These are phyloP conservation scores for Actinomucor elegans DNA, from an alignment of 371 early-diverging fungal species.

Conservation along the genomic window DNA sequence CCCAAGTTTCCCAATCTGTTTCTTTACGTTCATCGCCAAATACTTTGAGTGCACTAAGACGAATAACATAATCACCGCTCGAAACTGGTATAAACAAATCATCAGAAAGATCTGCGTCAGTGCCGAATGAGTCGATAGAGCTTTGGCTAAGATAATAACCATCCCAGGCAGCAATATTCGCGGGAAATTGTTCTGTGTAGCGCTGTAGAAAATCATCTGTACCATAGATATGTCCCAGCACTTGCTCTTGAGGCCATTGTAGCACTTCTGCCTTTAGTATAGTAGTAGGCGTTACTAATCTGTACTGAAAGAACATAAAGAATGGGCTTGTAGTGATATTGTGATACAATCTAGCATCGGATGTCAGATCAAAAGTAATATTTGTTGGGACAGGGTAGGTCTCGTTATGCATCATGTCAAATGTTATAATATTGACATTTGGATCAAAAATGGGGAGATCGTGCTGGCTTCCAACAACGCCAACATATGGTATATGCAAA, in stretches of 20 bases:
- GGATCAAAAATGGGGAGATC: conserved; percentile 23
- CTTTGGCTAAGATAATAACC: background rate
- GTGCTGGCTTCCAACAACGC: conserved; percentile 42
- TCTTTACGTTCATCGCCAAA: background rate
- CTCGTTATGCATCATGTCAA: no score
- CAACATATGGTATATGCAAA: conserved; percentile 51
- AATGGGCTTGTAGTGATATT: no score
- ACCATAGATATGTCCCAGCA: background rate
- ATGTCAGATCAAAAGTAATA: no score
- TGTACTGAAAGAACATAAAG: background rate
- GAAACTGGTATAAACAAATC: background rate
- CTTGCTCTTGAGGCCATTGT: background rate
- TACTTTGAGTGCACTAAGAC: conserved; percentile 1
- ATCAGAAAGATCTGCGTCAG: background rate
- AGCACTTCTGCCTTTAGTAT: background rate
- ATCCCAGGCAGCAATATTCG: background rate
- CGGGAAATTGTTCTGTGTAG: no score
- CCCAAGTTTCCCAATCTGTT: conserved; percentile 5
- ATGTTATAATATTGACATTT: no score
- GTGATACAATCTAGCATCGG: no score
- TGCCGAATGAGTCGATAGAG: no score
- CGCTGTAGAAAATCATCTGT: no score
- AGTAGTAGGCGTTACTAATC: background rate
- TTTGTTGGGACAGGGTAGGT: no score
- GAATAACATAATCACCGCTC: conserved; percentile 4